Evolutionary conservation across 2,329 filamentous ascomycete genomes (phyloP).

Genomic region (Colletotrichum liaoningense): DNA sequence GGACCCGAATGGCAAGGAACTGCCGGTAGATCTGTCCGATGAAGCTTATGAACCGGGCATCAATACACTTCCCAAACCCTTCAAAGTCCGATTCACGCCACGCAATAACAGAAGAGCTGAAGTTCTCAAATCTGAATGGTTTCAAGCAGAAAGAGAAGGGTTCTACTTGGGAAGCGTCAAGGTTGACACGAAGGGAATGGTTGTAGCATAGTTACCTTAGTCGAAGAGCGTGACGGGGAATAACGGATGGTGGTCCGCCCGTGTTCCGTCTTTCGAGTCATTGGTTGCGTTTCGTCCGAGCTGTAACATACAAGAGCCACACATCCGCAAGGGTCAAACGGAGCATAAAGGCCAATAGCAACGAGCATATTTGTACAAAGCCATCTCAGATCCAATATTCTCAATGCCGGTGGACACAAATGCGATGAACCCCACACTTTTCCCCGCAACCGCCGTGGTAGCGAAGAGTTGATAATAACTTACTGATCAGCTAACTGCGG

Average conservation of each 20-base stretch:
- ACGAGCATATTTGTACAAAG: neutral
- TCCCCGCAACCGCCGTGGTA: neutral
- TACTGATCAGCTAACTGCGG: constrained; percentile 9
- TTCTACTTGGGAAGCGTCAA: neutral
- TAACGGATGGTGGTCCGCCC: neutral
- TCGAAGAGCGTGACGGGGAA: neutral
- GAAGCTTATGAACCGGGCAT: neutral
- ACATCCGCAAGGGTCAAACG: neutral
- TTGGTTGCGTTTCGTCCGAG: neutral
- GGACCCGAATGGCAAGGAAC: neutral
- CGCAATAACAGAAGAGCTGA: neutral
- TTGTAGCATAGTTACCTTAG: neutral
- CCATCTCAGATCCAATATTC: neutral
- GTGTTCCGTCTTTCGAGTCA: neutral
- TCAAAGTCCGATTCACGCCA: constrained; percentile 5
- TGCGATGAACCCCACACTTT: neutral
- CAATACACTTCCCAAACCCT: neutral
- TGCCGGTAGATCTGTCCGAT: neutral
- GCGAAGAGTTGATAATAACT: constrained; percentile 7
- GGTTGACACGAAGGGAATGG: neutral
- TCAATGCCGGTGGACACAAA: neutral
- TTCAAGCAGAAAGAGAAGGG: neutral
- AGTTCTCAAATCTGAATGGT: neutral
- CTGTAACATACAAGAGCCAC: neutral
- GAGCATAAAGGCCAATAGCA: neutral